Evolutionary conservation across 331 rosid genomes (phyloP).

Genomic region (Phaseolus coccineus): DNA sequence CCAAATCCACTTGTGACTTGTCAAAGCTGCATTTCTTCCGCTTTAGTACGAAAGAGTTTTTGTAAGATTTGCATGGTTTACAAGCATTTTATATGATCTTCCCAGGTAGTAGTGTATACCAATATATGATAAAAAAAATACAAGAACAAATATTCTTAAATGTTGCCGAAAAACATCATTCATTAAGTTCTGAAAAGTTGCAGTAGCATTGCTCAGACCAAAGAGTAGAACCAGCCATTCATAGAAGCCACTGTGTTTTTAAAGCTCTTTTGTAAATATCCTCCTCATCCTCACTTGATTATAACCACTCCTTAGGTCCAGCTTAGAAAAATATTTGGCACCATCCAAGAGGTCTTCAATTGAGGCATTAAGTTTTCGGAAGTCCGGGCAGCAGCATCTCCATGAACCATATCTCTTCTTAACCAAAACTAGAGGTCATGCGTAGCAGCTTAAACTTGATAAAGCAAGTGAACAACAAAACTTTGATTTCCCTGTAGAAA

Average conservation of each 20-base stretch:
- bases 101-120: background rate
- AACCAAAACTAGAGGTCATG: background rate
- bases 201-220: too few species aligned
- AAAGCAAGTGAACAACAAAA: too few species aligned
- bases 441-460: background rate
- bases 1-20: background rate
- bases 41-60: background rate
- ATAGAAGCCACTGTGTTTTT: too few species aligned
- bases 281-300: background rate
- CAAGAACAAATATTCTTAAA: too few species aligned
- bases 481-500: too few species aligned
- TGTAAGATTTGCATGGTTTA: background rate
- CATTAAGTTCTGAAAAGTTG: too few species aligned
- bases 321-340: background rate
- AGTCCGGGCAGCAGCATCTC: background rate
- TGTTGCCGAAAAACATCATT: too few species aligned
- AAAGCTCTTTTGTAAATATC: background rate
- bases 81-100: too few species aligned
- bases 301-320: background rate
- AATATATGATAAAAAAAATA: background rate
- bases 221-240: too few species aligned
- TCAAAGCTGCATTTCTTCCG: background rate
- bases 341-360: background rate
- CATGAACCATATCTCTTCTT: background rate
- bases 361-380: background rate